A percentile compares a stretch with the other conserved stretches of the same genome.
These are phyloP conservation scores for Fusarium sp. DNA, from an alignment of 2,329 filamentous ascomycete species.

Conservation along the genomic window DNA sequence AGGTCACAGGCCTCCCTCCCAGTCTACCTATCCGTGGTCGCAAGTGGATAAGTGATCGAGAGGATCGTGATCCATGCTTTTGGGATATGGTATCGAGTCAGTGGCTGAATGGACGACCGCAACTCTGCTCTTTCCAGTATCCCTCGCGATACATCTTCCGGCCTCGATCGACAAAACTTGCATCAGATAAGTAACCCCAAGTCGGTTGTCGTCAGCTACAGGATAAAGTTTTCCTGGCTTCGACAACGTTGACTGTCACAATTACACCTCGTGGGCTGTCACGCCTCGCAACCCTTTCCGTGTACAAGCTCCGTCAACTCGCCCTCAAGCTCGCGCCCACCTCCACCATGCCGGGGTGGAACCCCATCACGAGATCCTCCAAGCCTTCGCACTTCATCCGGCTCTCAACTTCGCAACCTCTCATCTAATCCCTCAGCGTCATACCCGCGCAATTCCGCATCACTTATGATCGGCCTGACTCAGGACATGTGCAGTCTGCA, in stretches of 20 bases:
- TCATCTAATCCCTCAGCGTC: conserved; percentile 13
- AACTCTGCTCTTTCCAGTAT: not conserved
- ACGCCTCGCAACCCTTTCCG: conserved; percentile 23
- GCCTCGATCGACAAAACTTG: not conserved
- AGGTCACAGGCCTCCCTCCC: conserved; percentile 28
- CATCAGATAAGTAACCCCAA: not conserved
- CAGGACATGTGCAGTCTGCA: conserved; percentile 19
- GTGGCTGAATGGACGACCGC: not conserved
- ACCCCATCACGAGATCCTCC: conserved; percentile 5
- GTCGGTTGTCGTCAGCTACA: not conserved
- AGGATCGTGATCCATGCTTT: conserved; percentile 13
- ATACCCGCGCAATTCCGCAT: conserved; percentile 24
- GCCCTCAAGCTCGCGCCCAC: conserved; percentile 34
- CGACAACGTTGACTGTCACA: conserved; percentile 10
- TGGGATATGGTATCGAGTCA: conserved; percentile 5
- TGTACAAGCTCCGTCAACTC: conserved; percentile 2
- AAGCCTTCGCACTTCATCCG: conserved; percentile 9
- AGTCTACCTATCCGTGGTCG: not conserved
- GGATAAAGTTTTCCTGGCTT: conserved; percentile 11
- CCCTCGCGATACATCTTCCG: not conserved
- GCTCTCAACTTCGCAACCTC: not conserved
- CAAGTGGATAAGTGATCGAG: conserved; percentile 7
- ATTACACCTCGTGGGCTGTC: conserved; percentile 11
- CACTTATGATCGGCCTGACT: conserved; percentile 29
- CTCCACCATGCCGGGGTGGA: conserved; percentile 10